phyloP scores from a whole-genome alignment of 306 rosid genomes.

The Pachyrhizus erosus region DNA sequence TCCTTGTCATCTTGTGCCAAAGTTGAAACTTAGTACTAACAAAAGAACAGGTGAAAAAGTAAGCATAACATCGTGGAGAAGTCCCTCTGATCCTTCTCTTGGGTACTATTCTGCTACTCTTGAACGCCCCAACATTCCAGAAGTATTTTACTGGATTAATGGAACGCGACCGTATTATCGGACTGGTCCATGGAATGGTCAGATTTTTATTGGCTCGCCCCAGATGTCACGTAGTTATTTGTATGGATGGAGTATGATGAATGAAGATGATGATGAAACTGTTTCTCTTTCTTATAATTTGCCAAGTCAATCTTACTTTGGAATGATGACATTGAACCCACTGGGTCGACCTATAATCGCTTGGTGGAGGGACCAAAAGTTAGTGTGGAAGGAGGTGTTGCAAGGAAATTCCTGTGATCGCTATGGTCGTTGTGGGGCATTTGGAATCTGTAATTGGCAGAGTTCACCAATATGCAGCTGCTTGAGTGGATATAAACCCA shows the following conservation, averaged over 20 bases:
- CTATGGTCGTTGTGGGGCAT: constrained; percentile 30
- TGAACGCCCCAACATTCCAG: constrained; percentile 5
- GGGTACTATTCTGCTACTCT: constrained; percentile 31
- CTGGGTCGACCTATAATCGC: not conserved
- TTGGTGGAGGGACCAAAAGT: not conserved
- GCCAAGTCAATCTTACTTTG: not conserved
- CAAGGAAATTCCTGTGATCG: constrained; percentile 3
- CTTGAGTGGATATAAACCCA: constrained; percentile 50
- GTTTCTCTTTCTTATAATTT: not conserved
- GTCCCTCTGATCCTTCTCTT: constrained; percentile 24
- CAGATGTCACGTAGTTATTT: not conserved
- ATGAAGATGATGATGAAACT: constrained; percentile 6
- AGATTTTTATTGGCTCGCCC: constrained; percentile 39
- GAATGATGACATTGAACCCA: not conserved
- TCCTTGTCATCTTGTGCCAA: constrained; percentile 12
- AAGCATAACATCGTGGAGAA: constrained; percentile 31
- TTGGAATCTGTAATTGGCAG: constrained; percentile 32
- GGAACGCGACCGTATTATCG: constrained; percentile 34
- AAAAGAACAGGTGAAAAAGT: constrained; percentile 15
- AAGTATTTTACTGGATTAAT: constrained; percentile 40
- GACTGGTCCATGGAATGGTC: constrained; percentile 26
- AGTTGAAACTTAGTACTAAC: not conserved
- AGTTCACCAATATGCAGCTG: constrained; percentile 47
- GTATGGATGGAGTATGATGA: not conserved
- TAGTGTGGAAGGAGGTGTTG: rapidly evolving